These are phyloP conservation scores for Leccinum griseonigrum DNA, from an alignment of 1,284 basidiomycete genomes.

Conservation along the genomic window DNA sequence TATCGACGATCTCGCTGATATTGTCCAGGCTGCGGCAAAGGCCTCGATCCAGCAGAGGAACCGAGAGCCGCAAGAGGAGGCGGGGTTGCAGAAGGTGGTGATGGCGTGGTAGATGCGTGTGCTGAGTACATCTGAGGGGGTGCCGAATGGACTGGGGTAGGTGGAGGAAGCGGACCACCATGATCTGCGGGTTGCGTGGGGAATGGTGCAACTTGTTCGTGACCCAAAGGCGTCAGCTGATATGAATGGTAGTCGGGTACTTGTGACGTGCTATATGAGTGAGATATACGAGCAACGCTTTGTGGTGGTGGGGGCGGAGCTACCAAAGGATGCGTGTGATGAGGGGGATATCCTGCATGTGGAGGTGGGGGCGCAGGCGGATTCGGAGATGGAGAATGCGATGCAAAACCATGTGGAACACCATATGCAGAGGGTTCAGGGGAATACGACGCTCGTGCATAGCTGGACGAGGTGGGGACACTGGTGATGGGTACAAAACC, in stretches of 20 bases:
- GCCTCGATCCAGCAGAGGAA: conserved; percentile 46
- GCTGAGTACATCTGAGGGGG: conserved; percentile 30
- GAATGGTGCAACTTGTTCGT: conserved; percentile 24
- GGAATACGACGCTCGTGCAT: conserved; percentile 35
- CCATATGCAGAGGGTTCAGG: conserved; percentile 49
- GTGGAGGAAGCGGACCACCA: conserved; percentile 19
- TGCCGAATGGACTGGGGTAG: conserved; percentile 24
- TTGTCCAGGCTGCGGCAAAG: conserved; percentile 48
- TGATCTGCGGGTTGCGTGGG: conserved; percentile 30
- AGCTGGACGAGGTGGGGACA: conserved; percentile 24
- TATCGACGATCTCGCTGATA: conserved; percentile 34
- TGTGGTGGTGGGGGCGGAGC: conserved; percentile 14
- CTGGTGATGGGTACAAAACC: conserved; percentile 57
- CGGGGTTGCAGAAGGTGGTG: conserved; percentile 30
- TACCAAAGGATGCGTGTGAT: conserved; percentile 34
- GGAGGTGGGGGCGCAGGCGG: not conserved
- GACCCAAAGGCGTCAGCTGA: conserved; percentile 18
- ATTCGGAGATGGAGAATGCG: conserved; percentile 25
- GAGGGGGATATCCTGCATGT: conserved; percentile 26
- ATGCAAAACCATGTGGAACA: conserved; percentile 39
- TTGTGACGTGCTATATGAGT: conserved; percentile 26
- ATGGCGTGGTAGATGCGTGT: conserved; percentile 33
- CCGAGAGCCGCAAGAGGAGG: conserved; percentile 35
- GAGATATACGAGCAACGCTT: conserved; percentile 22
- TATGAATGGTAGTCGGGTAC: conserved; percentile 27